Evolutionary conservation across 257 asterid species (phyloP).

Genomic region (Pogostemon cablin): DNA sequence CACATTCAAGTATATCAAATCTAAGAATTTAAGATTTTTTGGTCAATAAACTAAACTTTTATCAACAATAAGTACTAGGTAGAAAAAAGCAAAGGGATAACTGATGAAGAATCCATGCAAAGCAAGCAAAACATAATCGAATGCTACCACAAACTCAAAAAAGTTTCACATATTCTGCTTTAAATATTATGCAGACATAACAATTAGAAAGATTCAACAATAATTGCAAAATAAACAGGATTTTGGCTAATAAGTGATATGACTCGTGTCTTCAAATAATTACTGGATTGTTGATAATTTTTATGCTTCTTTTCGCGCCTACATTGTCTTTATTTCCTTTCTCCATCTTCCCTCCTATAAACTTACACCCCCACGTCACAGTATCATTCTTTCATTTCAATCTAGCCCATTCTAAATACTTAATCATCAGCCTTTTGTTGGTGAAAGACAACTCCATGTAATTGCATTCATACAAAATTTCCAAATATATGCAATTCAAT

Average conservation of each 20-base stretch:
- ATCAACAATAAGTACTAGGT: neutral
- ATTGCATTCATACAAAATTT: neutral
- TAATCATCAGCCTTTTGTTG: neutral
- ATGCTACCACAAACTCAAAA: neutral
- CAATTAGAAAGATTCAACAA: neutral
- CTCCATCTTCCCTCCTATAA: neutral
- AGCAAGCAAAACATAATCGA: neutral
- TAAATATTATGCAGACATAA: conserved; percentile 2
- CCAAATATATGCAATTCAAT: neutral
- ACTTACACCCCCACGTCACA: neutral
- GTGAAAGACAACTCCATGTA: neutral
- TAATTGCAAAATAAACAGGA: neutral
- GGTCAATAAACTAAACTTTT: neutral
- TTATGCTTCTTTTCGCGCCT: neutral
- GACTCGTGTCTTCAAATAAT: neutral
- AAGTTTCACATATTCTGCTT: neutral
- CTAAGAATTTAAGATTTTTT: conserved; percentile 9
- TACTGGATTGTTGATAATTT: neutral
- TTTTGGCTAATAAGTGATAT: neutral
- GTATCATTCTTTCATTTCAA: neutral
- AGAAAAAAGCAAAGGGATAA: neutral
- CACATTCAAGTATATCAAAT: conserved; percentile 26
- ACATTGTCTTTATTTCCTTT: neutral
- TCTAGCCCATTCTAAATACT: neutral
- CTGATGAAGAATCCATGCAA: neutral